Percentiles rank a stretch among this genome's conserved stretches.
These are phyloP conservation scores for Trichomonascaceae sp. DNA, from an alignment of 1,139 yeast species.

Conservation along the genomic window DNA sequence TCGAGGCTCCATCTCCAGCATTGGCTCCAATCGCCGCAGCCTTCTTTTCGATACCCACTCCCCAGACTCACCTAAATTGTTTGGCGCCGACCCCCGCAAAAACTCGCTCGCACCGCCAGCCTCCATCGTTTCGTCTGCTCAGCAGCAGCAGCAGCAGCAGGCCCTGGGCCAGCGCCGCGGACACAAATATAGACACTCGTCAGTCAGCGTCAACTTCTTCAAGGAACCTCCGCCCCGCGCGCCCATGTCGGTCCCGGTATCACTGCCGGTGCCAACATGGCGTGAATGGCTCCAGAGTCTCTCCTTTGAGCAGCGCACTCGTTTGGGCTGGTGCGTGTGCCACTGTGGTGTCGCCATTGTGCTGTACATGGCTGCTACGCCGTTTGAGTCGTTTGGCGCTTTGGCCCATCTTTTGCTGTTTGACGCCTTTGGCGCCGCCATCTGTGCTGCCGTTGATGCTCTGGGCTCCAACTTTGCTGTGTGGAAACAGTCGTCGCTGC, in stretches of 20 bases:
- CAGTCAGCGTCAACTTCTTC: constrained; percentile 92
- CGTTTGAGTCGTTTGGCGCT: constrained; percentile 56
- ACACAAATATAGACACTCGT: constrained; percentile 88
- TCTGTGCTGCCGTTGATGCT: constrained; percentile 60
- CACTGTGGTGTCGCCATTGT: constrained; percentile 46
- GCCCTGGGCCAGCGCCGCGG: constrained; percentile 60
- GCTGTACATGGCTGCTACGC: constrained; percentile 42
- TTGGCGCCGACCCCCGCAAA: constrained; percentile 7
- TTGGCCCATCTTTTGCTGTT: constrained; percentile 78
- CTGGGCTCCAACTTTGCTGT: constrained; percentile 74
- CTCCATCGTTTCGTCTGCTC: background rate
- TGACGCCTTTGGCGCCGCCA: constrained; percentile 69
- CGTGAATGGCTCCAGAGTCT: constrained; percentile 49
- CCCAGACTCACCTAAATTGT: too few relatives aligned
- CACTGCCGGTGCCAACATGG: constrained; percentile 66
- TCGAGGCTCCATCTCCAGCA: too few relatives aligned
- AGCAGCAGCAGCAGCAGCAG: background rate
- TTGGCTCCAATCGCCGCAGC: too few relatives aligned
- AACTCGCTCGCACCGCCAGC: too few relatives aligned
- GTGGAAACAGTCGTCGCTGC: constrained; percentile 75
- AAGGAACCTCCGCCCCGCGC: constrained; percentile 79
- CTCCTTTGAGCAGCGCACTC: constrained; percentile 38
- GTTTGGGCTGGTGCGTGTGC: constrained; percentile 50
- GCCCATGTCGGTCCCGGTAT: constrained; percentile 60
- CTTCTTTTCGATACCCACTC: too few relatives aligned